These are phyloP conservation scores for Aspergillus awamori DNA, from an alignment of 2,329 filamentous ascomycete genomes.

Conservation along the genomic window DNA sequence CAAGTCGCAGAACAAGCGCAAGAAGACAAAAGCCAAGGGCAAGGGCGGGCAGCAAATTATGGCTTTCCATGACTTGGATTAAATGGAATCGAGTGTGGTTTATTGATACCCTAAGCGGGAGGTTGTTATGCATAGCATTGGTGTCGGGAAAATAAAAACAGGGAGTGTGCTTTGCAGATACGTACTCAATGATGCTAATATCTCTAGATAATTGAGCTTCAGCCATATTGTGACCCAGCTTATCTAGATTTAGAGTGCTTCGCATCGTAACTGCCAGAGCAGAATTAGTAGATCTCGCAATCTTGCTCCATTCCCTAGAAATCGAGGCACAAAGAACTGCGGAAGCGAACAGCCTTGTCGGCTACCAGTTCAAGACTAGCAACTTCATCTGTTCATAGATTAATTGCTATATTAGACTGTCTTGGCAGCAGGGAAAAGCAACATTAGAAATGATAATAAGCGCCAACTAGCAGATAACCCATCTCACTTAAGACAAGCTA, in stretches of 20 bases:
- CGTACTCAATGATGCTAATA: neutral
- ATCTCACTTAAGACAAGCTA: too few species aligned
- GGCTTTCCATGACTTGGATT: constrained; percentile 49
- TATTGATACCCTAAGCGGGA: constrained; percentile 18
- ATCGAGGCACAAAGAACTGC: neutral
- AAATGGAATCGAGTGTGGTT: constrained; percentile 22
- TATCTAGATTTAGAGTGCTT: neutral
- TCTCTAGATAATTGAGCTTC: neutral
- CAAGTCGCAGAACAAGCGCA: constrained; percentile 52
- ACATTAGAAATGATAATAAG: neutral
- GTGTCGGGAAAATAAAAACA: constrained; percentile 1
- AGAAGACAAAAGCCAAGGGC: constrained; percentile 49
- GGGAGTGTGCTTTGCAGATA: neutral
- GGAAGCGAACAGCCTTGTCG: neutral
- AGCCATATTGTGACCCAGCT: neutral
- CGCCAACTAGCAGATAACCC: neutral
- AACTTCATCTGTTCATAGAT: neutral
- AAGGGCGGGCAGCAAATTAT: constrained; percentile 44
- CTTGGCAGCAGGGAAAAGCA: neutral
- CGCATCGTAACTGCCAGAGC: too few species aligned
- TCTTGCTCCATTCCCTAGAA: neutral
- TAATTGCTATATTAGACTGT: neutral
- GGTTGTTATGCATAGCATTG: constrained; percentile 2
- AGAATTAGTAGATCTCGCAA: too few species aligned
- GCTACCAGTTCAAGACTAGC: neutral